Conservation (phyloP, 176 grass and related monocot genomes). For the Cenchrus fungigraminus region DNA sequence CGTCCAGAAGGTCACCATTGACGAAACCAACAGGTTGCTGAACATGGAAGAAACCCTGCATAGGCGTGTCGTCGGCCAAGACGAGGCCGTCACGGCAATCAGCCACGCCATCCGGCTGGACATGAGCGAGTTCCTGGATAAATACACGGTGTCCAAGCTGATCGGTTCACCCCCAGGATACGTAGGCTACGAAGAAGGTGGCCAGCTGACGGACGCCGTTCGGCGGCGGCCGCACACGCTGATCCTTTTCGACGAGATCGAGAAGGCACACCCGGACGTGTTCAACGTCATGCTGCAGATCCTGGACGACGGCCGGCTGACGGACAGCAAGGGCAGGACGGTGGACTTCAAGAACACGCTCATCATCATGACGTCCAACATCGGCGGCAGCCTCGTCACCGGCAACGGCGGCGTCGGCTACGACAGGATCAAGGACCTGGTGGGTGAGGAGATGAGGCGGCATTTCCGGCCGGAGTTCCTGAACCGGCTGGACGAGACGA, state of each 20-base stretch:
- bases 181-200: rapidly evolving
- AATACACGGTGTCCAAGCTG: background rate
- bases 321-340: background rate
- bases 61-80: too few relatives aligned
- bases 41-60: constrained; percentile 1
- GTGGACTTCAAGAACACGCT: constrained; percentile 13
- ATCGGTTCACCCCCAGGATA: background rate
- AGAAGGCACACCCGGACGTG: background rate
- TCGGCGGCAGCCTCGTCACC: background rate
- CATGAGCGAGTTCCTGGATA: background rate
- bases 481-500: background rate
- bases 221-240: background rate
- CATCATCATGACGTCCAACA: constrained; percentile 13
- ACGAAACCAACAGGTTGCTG: background rate
- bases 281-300: background rate
- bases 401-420: background rate
- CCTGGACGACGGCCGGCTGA: background rate
- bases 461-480: background rate
- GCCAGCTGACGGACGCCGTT: background rate
- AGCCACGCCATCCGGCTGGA: background rate
- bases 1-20: background rate
- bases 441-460: background rate
- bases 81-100: background rate
- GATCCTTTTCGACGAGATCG: background rate
- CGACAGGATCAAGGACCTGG: background rate